Conservation (phyloP, 495 filamentous ascomycete genomes). For the Choiromyces venosus region DNA sequence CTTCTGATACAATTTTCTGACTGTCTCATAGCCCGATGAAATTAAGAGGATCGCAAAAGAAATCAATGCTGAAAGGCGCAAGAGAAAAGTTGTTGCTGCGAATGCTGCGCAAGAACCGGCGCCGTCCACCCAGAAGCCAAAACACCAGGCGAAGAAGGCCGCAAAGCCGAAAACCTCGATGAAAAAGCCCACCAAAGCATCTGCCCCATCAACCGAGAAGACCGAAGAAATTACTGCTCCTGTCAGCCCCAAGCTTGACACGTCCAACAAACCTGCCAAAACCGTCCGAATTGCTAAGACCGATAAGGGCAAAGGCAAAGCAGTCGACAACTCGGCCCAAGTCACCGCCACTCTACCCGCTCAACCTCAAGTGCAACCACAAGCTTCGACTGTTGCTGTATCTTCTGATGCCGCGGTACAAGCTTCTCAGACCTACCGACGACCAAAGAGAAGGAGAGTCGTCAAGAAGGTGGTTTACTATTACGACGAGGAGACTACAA, state of each 20-base stretch:
- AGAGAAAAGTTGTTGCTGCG: slow-evolving; percentile 29
- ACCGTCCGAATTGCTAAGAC: slow-evolving; percentile 12
- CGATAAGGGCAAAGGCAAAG: slow-evolving; percentile 8
- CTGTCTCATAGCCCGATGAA: slow-evolving; percentile 33
- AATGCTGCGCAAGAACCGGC: not conserved
- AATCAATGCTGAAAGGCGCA: slow-evolving; percentile 38
- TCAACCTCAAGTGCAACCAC: not conserved
- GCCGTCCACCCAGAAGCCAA: not conserved
- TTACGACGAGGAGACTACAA: slow-evolving; percentile 34
- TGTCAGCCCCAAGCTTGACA: not conserved
- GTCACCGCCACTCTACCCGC: not conserved
- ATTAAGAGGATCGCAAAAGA: slow-evolving; percentile 40
- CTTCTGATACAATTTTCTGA: not conserved
- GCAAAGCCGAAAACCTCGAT: slow-evolving; percentile 6
- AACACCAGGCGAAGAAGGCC: slow-evolving; percentile 4
- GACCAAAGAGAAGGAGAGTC: slow-evolving; percentile 27
- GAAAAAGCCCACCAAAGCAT: not conserved
- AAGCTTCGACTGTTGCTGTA: not conserved
- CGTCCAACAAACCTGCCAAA: slow-evolving; percentile 9
- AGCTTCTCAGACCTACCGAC: slow-evolving; percentile 1
- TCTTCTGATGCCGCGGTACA: slow-evolving; percentile 12
- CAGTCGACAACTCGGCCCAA: not conserved
- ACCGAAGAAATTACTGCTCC: slow-evolving; percentile 13
- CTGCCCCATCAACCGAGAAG: slow-evolving; percentile 3
- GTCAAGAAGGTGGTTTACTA: slow-evolving; percentile 40